These are phyloP conservation scores for Leucocoprinus leucothites DNA, from an alignment of 768 basidiomycete genomes.

Conservation along the genomic window DNA sequence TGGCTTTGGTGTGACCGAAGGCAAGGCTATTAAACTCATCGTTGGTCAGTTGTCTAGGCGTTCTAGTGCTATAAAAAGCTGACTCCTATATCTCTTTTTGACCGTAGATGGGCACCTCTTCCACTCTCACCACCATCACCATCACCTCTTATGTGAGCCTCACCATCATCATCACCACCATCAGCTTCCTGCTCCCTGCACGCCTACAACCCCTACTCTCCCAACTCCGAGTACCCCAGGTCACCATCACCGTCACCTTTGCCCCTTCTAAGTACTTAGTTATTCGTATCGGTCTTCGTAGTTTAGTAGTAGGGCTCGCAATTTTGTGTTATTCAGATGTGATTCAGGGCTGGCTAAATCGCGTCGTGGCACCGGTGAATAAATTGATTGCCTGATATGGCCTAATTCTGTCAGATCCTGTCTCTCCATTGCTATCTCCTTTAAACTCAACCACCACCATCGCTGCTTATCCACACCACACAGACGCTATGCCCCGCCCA, in stretches of 20 bases:
- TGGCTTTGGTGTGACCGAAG: constrained; percentile 31
- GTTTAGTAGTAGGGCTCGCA: neutral
- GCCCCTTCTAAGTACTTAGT: constrained; percentile 5
- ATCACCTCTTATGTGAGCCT: neutral
- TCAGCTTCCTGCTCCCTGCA: neutral
- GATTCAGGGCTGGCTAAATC: constrained; percentile 13
- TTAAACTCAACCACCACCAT: constrained; percentile 7
- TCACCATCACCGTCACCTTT: neutral
- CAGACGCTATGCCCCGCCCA: constrained; percentile 33
- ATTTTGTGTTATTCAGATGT: neutral
- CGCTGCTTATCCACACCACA: neutral
- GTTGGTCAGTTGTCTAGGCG: constrained; percentile 25
- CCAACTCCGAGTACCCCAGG: neutral
- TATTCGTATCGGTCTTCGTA: neutral
- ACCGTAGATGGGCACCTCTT: neutral
- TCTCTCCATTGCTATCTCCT: constrained; percentile 7
- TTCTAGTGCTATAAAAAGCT: neutral
- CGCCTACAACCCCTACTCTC: neutral
- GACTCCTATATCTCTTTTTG: neutral
- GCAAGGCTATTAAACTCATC: constrained; percentile 31
- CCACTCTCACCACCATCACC: constrained; percentile 2
- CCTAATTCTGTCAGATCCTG: constrained; percentile 1
- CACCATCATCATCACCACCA: constrained; percentile 1
- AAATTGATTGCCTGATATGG: constrained; percentile 10
- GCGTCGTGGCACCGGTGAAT: constrained; percentile 10